Percentiles rank a stretch among this genome's conserved stretches.
These are phyloP conservation scores for Corymbia citriodora DNA, from an alignment of 441 rosid genomes.

Conservation along the genomic window DNA sequence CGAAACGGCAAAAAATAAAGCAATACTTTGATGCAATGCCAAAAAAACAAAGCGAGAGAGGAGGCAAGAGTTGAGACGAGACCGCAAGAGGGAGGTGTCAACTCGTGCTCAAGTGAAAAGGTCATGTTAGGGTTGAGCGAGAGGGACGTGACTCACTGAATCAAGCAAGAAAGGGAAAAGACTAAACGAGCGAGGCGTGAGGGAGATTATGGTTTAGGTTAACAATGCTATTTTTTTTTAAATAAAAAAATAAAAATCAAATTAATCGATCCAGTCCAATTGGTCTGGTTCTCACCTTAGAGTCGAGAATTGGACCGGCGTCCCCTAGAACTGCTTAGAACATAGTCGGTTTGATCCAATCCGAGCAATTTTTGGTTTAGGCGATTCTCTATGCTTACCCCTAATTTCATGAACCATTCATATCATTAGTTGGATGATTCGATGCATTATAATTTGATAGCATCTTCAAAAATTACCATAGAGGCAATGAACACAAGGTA, in stretches of 20 bases:
- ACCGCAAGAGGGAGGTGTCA: neutral
- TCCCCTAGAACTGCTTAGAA: rapidly evolving
- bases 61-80: neutral
- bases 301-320: rapidly evolving
- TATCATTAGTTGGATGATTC: neutral
- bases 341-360: too few species aligned
- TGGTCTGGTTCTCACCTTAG: rapidly evolving
- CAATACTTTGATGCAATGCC: neutral
- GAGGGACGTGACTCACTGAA: neutral
- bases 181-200: neutral
- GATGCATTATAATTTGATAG: rapidly evolving
- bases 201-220: neutral
- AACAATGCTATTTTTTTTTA: too few species aligned
- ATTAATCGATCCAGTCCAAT: rapidly evolving
- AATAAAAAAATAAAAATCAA: too few species aligned
- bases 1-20: neutral
- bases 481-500: neutral
- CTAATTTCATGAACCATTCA: rapidly evolving
- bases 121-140: neutral
- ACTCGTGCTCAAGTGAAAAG: neutral
- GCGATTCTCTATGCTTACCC: neutral
- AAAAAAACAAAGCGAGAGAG: neutral
- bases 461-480: neutral
- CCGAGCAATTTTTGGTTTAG: rapidly evolving
- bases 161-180: neutral